These are phyloP conservation scores for Torulaspora globosa DNA, from an alignment of 1,139 yeast genomes.

Conservation along the genomic window DNA sequence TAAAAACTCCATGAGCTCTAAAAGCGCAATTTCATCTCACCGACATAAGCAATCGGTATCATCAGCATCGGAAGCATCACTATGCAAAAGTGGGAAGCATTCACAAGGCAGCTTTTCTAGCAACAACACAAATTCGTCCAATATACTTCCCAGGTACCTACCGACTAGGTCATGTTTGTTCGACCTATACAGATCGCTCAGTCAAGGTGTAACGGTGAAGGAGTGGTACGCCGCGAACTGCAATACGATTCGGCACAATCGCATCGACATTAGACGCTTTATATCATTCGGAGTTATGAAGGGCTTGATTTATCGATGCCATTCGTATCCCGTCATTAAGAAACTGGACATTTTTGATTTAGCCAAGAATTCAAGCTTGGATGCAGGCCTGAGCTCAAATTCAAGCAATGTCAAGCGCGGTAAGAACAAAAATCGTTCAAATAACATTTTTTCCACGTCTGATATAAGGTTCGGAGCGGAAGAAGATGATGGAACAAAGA, in stretches of 20 bases:
- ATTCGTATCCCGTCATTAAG: slow-evolving; percentile 63
- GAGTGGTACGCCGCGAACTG: slow-evolving; percentile 77
- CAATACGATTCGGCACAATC: slow-evolving; percentile 52
- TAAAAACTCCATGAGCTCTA: slow-evolving; percentile 17
- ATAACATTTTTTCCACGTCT: slow-evolving; percentile 31
- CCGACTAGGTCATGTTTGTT: slow-evolving; percentile 69
- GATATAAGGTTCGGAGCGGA: slow-evolving; percentile 27
- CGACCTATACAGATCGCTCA: slow-evolving; percentile 68
- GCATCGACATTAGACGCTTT: slow-evolving; percentile 78
- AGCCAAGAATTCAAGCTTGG: slow-evolving; percentile 12
- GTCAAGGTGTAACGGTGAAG: slow-evolving; percentile 71
- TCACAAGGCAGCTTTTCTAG: slow-evolving; percentile 27
- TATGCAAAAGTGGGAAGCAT: slow-evolving; percentile 17
- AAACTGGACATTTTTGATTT: slow-evolving; percentile 28
- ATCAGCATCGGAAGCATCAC: slow-evolving; percentile 4
- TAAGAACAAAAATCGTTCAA: slow-evolving; percentile 7
- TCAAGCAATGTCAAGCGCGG: neutral
- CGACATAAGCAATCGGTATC: slow-evolving; percentile 6
- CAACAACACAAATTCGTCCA: slow-evolving; percentile 18
- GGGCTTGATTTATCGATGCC: slow-evolving; percentile 76
- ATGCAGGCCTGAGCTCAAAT: slow-evolving; percentile 3
- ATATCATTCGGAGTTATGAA: slow-evolving; percentile 81
- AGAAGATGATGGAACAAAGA: slow-evolving; percentile 9
- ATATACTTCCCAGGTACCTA: slow-evolving; percentile 36
- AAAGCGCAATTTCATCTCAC: slow-evolving; percentile 10